phyloP scores from a whole-genome alignment of 495 filamentous ascomycete genomes.

The Penicillium alfredii region DNA sequence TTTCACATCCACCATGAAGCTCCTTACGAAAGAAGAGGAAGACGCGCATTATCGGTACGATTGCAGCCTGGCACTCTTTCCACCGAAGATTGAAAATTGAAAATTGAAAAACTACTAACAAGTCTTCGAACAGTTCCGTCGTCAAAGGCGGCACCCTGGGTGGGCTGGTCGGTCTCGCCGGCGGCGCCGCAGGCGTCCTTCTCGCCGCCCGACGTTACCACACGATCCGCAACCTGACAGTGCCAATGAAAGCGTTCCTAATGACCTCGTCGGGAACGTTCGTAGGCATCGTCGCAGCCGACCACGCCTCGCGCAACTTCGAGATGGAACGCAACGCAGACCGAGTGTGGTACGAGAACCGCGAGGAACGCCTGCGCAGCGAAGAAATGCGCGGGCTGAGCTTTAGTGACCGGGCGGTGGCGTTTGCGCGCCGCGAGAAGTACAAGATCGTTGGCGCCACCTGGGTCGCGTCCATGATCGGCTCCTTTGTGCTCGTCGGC shows the following conservation, averaged over 20 bases:
- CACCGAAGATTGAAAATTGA: not conserved
- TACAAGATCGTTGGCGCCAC: constrained; percentile 82
- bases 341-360: constrained; percentile 59
- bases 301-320: constrained; percentile 68
- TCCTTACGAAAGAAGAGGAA: constrained; percentile 92
- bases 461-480: constrained; percentile 79
- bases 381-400: constrained; percentile 46
- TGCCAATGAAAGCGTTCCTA: constrained; percentile 88
- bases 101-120: too few relatives aligned
- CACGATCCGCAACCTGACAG: constrained; percentile 68
- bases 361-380: constrained; percentile 46
- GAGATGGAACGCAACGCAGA: constrained; percentile 63
- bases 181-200: constrained; percentile 59
- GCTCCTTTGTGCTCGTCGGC: constrained; percentile 69
- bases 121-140: constrained; percentile 59
- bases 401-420: constrained; percentile 47
- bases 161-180: constrained; percentile 54
- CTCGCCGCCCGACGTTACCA: constrained; percentile 58
- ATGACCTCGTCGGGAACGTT: constrained; percentile 80
- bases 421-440: constrained; percentile 69
- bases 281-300: constrained; percentile 76
- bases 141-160: constrained; percentile 74
- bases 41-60: constrained; percentile 54
- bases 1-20: constrained; percentile 63
- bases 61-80: not conserved